Percentiles rank a stretch among this genome's conserved stretches.
phyloP scores from a whole-genome alignment of 2,329 filamentous ascomycete genomes.

The Calonectria hawksworthii region DNA sequence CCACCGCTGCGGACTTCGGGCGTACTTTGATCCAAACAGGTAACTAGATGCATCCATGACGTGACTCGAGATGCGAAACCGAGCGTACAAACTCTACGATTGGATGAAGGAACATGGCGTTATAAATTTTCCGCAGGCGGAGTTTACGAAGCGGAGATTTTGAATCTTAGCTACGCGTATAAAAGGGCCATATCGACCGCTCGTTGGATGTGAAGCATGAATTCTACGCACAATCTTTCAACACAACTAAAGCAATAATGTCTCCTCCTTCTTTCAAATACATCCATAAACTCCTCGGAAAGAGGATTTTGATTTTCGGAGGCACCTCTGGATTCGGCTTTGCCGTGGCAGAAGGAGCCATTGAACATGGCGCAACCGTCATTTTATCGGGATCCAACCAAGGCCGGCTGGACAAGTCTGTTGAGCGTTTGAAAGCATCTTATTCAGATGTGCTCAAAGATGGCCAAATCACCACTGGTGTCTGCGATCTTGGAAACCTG shows the following conservation, averaged over 20 bases:
- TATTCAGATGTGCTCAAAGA: neutral
- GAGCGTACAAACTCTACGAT: neutral
- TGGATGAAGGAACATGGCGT: neutral
- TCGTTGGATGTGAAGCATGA: neutral
- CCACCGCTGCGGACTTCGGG: neutral
- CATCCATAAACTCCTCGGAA: conserved; percentile 2
- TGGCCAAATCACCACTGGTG: neutral
- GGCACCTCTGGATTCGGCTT: conserved; percentile 16
- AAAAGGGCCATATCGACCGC: neutral
- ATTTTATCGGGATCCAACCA: conserved; percentile 5
- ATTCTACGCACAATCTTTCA: neutral
- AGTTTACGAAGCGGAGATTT: neutral
- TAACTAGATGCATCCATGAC: neutral
- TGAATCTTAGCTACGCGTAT: neutral
- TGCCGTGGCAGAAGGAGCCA: conserved; percentile 16
- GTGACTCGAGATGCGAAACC: neutral
- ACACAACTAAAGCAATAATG: neutral
- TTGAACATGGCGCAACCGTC: conserved; percentile 9
- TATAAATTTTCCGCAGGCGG: neutral
- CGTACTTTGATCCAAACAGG: neutral
- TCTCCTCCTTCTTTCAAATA: conserved; percentile 3
- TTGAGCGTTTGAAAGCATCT: neutral
- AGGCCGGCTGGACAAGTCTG: neutral
- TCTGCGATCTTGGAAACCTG: neutral
- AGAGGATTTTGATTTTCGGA: conserved; percentile 13